Percentiles rank a stretch among this genome's conserved stretches.
Conservation (phyloP, 2,329 filamentous ascomycete genomes). For the Zymoseptoria passerinii region DNA sequence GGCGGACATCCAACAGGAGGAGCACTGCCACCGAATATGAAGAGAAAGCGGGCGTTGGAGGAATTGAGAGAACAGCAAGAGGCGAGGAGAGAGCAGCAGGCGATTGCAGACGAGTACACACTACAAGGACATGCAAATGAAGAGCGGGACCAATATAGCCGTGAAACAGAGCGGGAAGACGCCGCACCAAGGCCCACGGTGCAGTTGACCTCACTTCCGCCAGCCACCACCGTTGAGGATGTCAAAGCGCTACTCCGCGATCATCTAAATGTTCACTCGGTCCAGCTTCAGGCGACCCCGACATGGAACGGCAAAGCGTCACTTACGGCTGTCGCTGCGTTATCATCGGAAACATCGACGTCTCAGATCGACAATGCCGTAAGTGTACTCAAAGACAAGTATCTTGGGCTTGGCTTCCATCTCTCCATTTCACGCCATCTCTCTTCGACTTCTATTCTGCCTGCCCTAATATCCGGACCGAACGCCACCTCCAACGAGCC, state of each 20-base stretch:
- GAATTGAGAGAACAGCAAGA: slow-evolving; percentile 26
- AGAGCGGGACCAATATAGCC: slow-evolving; percentile 4
- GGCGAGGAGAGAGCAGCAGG: slow-evolving; percentile 19
- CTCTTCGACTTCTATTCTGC: slow-evolving; percentile 48
- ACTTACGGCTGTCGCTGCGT: slow-evolving; percentile 67
- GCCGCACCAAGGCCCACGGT: slow-evolving; percentile 44
- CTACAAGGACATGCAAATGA: slow-evolving; percentile 17
- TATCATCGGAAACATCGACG: slow-evolving; percentile 71
- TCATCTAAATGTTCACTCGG: slow-evolving; percentile 21
- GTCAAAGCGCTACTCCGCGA: slow-evolving; percentile 44
- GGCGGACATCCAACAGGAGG: slow-evolving; percentile 33
- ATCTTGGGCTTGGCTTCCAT: slow-evolving; percentile 77
- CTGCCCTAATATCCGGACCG: slow-evolving; percentile 4
- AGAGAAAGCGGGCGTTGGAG: slow-evolving; percentile 28
- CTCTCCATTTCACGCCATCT: slow-evolving; percentile 73
- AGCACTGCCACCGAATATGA: slow-evolving; percentile 24
- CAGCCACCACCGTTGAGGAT: slow-evolving; percentile 48
- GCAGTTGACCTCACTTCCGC: slow-evolving; percentile 47
- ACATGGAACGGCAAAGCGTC: slow-evolving; percentile 50
- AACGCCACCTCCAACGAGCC: slow-evolving; percentile 16
- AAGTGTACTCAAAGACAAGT: slow-evolving; percentile 69
- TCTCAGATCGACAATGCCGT: slow-evolving; percentile 77
- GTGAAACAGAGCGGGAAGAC: slow-evolving; percentile 37
- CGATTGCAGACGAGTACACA: slow-evolving; percentile 11
- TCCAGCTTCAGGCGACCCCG: slow-evolving; percentile 16